A percentile compares a stretch with the other conserved stretches of the same genome.
phyloP scores from a whole-genome alignment of 73 alveolate species.

The Effrenium voratum region DNA sequence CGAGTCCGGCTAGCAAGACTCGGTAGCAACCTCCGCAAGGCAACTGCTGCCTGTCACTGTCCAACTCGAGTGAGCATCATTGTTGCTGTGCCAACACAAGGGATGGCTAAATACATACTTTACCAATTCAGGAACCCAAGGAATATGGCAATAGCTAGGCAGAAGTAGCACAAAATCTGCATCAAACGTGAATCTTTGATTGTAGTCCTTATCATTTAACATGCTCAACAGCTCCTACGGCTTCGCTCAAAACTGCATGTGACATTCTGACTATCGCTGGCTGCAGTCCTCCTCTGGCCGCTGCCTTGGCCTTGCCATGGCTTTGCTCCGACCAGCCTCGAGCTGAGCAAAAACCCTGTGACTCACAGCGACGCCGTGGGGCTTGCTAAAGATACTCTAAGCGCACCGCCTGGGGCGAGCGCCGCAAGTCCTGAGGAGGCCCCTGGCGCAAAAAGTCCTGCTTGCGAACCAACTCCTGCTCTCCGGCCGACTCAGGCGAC shows the following conservation, averaged over 20 bases:
- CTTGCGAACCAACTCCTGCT: neutral
- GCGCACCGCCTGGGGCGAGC: neutral
- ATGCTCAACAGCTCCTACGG: neutral
- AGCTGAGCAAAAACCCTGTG: neutral
- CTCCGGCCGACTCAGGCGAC: neutral
- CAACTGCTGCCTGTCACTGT: no score
- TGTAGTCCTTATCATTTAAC: no score
- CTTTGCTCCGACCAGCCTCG: constrained; percentile 13
- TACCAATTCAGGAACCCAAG: neutral
- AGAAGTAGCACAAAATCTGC: neutral
- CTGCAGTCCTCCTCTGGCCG: neutral
- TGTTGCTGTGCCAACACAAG: no score
- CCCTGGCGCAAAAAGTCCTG: neutral
- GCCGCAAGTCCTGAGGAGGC: neutral
- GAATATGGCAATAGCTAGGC: neutral
- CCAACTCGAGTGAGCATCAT: no score
- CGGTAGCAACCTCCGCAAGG: no score
- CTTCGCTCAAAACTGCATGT: no score
- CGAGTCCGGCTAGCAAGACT: no score
- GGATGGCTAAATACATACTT: neutral
- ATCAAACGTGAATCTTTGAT: neutral
- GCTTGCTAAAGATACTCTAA: neutral
- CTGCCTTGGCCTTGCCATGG: constrained; percentile 33
- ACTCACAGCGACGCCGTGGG: neutral
- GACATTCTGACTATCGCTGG: no score